Percentiles rank a stretch among this genome's conserved stretches.
Conservation (phyloP, 2,329 filamentous ascomycete species). For the Beauveria australis region DNA sequence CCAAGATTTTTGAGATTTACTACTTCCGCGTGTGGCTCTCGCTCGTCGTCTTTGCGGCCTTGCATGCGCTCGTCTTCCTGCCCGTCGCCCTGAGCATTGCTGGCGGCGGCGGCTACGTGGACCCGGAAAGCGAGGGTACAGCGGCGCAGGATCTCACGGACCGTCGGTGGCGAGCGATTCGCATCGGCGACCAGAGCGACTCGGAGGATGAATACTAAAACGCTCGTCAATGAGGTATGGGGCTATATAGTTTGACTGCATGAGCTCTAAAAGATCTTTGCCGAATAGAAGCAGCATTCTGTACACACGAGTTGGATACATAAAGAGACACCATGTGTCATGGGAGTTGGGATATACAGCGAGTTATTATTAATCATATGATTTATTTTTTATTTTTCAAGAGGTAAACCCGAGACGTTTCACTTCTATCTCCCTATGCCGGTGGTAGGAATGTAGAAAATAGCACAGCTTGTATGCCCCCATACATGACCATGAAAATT, state of each 20-base stretch:
- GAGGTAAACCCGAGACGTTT: background rate
- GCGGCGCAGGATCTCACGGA: slow-evolving; percentile 82
- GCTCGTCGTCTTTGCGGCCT: slow-evolving; percentile 79
- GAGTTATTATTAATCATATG: slow-evolving; percentile 3
- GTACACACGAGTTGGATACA: background rate
- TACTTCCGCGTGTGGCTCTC: slow-evolving; percentile 97
- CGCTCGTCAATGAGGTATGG: background rate
- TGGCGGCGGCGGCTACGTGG: slow-evolving; percentile 80
- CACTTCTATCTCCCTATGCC: slow-evolving; percentile 40
- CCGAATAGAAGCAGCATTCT: too few relatives aligned
- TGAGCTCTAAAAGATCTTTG: background rate
- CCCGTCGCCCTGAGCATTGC: slow-evolving; percentile 81
- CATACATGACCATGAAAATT: slow-evolving; percentile 73
- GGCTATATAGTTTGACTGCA: background rate
- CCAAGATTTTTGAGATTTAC: slow-evolving; percentile 99
- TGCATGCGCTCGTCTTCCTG: slow-evolving; percentile 83
- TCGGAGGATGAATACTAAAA: slow-evolving; percentile 56
- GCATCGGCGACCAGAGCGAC: slow-evolving; percentile 68
- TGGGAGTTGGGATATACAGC: slow-evolving; percentile 2
- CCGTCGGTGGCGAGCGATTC: slow-evolving; percentile 66
- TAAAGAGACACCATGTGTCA: background rate
- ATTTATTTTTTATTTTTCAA: background rate
- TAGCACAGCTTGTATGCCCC: slow-evolving; percentile 69
- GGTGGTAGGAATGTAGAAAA: slow-evolving; percentile 90
- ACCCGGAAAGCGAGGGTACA: slow-evolving; percentile 79